Evolutionary conservation across 306 rosid species (phyloP).

Genomic region (Gynostemma pentaphyllum): DNA sequence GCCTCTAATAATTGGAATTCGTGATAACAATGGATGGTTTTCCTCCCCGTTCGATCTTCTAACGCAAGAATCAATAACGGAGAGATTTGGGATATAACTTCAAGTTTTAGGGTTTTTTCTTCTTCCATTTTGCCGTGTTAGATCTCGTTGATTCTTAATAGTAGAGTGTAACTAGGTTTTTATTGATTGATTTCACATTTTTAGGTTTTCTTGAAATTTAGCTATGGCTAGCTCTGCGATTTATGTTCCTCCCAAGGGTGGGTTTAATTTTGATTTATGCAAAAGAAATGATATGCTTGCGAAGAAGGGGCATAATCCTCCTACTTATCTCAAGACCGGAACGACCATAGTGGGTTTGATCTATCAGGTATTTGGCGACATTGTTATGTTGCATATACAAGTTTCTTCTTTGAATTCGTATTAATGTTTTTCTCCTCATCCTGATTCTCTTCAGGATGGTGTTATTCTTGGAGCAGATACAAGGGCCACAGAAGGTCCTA

Average conservation of each 20-base stretch:
- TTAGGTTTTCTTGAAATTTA: conserved; percentile 16
- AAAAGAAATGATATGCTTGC: conserved; percentile 81
- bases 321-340: conserved; percentile 71
- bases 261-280: conserved; percentile 79
- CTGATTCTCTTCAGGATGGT: conserved; percentile 52
- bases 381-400: background rate
- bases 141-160: background rate
- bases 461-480: conserved; percentile 98
- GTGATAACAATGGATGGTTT: background rate
- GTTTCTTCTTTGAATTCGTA: background rate
- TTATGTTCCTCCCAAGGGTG: conserved; percentile 79
- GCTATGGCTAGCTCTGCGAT: conserved; percentile 37
- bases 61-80: background rate
- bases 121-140: background rate
- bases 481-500: conserved; percentile 92
- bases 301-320: conserved; percentile 47
- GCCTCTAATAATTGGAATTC: background rate
- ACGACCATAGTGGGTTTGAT: conserved; percentile 84
- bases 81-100: background rate
- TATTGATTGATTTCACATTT: conserved; percentile 4
- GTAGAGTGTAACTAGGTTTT: background rate
- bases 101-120: background rate
- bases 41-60: background rate
- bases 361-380: conserved; percentile 36
- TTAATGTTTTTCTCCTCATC: background rate